A percentile compares a stretch with the other conserved stretches of the same genome.
These are phyloP conservation scores for Verruconis gallopava DNA, from an alignment of 2,329 filamentous ascomycete genomes.

Conservation along the genomic window DNA sequence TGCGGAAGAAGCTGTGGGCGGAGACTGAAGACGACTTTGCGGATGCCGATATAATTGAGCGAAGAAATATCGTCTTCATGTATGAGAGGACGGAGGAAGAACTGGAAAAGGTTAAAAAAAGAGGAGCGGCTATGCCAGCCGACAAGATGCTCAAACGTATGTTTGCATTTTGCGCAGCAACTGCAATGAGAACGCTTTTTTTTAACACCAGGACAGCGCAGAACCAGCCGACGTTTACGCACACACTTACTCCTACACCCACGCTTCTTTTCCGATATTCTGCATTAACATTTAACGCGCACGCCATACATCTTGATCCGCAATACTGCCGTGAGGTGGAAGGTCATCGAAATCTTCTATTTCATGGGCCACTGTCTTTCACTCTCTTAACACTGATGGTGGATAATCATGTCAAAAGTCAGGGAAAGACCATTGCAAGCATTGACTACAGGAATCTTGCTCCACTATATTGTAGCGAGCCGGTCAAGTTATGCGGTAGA, in stretches of 20 bases:
- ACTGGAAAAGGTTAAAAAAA: slow-evolving; percentile 17
- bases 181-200: slow-evolving; percentile 16
- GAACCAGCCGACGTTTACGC: slow-evolving; percentile 38
- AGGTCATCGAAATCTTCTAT: slow-evolving; percentile 60
- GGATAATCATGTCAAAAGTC: slow-evolving; percentile 20
- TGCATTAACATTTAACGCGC: slow-evolving; percentile 83
- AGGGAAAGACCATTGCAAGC: slow-evolving; percentile 31
- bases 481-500: slow-evolving; percentile 56
- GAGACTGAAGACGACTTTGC: slow-evolving; percentile 29
- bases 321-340: slow-evolving; percentile 58
- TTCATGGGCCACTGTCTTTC: slow-evolving; percentile 76
- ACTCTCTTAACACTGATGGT: slow-evolving; percentile 63
- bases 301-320: slow-evolving; percentile 75
- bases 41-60: slow-evolving; percentile 36
- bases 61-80: slow-evolving; percentile 52
- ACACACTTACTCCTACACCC: slow-evolving; percentile 52
- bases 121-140: slow-evolving; percentile 17
- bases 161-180: slow-evolving; percentile 14
- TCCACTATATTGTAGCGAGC: slow-evolving; percentile 64
- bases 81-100: slow-evolving; percentile 32
- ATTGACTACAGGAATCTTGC: slow-evolving; percentile 73
- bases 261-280: slow-evolving; percentile 80
- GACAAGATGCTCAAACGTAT: slow-evolving; percentile 27
- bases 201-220: slow-evolving; percentile 24
- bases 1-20: slow-evolving; percentile 29